These are phyloP conservation scores for Retiboletus flavoniger DNA, from an alignment of 1,284 basidiomycete species.

Conservation along the genomic window DNA sequence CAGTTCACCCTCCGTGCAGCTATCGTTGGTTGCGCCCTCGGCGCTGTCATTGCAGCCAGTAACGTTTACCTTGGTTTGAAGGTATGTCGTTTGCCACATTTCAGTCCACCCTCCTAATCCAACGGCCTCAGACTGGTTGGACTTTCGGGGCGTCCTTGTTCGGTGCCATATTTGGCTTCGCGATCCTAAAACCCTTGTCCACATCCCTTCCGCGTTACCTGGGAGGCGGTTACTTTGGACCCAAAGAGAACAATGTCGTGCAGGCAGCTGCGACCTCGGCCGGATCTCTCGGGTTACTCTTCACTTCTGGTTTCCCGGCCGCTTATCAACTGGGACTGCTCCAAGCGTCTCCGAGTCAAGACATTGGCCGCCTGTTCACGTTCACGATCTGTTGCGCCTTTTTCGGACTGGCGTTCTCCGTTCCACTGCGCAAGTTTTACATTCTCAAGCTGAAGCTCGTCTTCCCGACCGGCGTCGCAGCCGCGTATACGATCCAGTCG, in stretches of 20 bases:
- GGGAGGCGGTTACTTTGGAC: slow-evolving; percentile 66
- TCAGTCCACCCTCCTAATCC: background rate
- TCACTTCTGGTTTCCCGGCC: slow-evolving; percentile 54
- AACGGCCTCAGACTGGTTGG: slow-evolving; percentile 48
- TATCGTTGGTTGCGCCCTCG: slow-evolving; percentile 50
- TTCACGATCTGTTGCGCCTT: slow-evolving; percentile 42
- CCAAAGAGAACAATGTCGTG: slow-evolving; percentile 55
- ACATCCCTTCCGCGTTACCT: slow-evolving; percentile 48
- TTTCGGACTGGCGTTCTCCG: slow-evolving; percentile 58
- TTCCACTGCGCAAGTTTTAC: slow-evolving; percentile 59
- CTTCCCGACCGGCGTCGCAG: slow-evolving; percentile 69
- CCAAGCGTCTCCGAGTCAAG: slow-evolving; percentile 36
- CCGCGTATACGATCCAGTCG: slow-evolving; percentile 68
- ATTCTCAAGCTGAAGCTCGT: slow-evolving; percentile 68
- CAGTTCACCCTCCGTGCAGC: slow-evolving; percentile 60
- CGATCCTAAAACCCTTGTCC: slow-evolving; percentile 62
- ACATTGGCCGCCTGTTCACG: slow-evolving; percentile 57
- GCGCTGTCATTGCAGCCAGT: slow-evolving; percentile 55
- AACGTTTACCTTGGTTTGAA: slow-evolving; percentile 72
- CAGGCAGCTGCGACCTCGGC: slow-evolving; percentile 37
- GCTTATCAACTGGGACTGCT: slow-evolving; percentile 62
- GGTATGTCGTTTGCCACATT: background rate
- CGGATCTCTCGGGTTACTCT: slow-evolving; percentile 54
- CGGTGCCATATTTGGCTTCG: slow-evolving; percentile 45
- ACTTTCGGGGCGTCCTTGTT: slow-evolving; percentile 69